A percentile compares a stretch with the other conserved stretches of the same genome.
phyloP scores from a whole-genome alignment of 768 basidiomycete genomes.

The Boletus pseudopeckii region DNA sequence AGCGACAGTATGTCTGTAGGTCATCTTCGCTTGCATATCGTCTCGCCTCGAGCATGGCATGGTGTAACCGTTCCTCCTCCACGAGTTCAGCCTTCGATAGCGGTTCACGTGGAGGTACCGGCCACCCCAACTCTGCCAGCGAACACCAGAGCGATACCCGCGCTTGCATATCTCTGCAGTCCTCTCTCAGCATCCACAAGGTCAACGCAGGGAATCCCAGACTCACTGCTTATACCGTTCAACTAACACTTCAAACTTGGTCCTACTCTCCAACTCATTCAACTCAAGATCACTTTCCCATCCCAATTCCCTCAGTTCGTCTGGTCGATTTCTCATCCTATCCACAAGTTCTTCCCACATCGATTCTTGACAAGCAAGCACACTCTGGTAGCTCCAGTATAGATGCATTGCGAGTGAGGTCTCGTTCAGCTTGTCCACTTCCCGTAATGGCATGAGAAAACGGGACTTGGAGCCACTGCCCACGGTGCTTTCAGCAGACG shows the following conservation, averaged over 20 bases:
- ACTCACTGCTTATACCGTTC: conserved; percentile 56
- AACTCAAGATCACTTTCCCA: conserved; percentile 70
- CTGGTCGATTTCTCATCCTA: conserved; percentile 53
- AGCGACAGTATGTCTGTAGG: conserved; percentile 50
- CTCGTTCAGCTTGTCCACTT: conserved; percentile 47
- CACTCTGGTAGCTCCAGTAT: conserved; percentile 56
- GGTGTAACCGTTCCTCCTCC: conserved; percentile 61
- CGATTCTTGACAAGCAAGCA: conserved; percentile 65
- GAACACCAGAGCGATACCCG: conserved; percentile 66
- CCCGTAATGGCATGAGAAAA: conserved; percentile 39
- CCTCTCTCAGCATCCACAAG: neutral
- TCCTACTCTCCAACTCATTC: conserved; percentile 51
- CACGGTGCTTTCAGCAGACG: conserved; percentile 42
- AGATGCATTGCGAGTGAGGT: conserved; percentile 70
- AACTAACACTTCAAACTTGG: conserved; percentile 56
- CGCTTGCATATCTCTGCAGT: conserved; percentile 58
- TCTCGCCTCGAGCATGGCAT: conserved; percentile 58
- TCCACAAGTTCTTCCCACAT: conserved; percentile 76
- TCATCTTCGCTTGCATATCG: conserved; percentile 52
- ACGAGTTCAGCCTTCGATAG: conserved; percentile 67
- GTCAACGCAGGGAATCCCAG: neutral
- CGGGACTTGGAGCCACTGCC: conserved; percentile 29
- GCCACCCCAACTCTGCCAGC: conserved; percentile 55
- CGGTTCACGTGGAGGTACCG: conserved; percentile 56
- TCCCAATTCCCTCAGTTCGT: conserved; percentile 54